These are phyloP conservation scores for Podila epigama DNA, from an alignment of 192 early-diverging fungal genomes.

Conservation along the genomic window DNA sequence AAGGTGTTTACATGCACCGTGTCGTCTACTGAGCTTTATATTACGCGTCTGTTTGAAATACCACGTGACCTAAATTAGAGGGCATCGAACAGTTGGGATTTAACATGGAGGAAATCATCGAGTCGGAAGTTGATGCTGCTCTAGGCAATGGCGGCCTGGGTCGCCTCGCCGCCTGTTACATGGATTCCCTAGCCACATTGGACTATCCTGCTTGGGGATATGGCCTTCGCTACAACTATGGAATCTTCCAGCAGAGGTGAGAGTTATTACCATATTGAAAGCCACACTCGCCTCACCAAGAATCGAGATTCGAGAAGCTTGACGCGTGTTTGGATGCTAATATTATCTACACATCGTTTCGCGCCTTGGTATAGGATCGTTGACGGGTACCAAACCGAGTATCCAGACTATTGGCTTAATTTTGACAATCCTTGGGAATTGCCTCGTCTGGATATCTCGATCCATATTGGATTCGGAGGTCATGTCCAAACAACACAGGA, in stretches of 20 bases:
- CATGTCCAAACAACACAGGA: conserved; percentile 77
- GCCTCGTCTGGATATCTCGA: conserved; percentile 89
- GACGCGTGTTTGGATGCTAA: neutral
- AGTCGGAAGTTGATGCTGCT: conserved; percentile 95
- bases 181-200: conserved; percentile 94
- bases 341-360: neutral
- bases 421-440: conserved; percentile 98
- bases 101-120: conserved; percentile 89
- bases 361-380: conserved; percentile 64
- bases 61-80: conserved; percentile 47
- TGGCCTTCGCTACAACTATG: conserved; percentile 97
- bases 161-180: conserved; percentile 96
- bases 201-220: conserved; percentile 98
- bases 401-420: conserved; percentile 97
- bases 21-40: neutral
- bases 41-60: neutral
- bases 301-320: neutral
- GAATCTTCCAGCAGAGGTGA: conserved; percentile 96
- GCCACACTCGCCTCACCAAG: neutral
- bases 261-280: no score
- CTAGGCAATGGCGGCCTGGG: conserved; percentile 98
- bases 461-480: conserved; percentile 92
- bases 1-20: no score
- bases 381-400: conserved; percentile 95
- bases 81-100: conserved; percentile 83